A percentile compares a stretch with the other conserved stretches of the same genome.
Conservation (phyloP, 2,329 filamentous ascomycete genomes). For the Tolypocladium endophyticum region DNA sequence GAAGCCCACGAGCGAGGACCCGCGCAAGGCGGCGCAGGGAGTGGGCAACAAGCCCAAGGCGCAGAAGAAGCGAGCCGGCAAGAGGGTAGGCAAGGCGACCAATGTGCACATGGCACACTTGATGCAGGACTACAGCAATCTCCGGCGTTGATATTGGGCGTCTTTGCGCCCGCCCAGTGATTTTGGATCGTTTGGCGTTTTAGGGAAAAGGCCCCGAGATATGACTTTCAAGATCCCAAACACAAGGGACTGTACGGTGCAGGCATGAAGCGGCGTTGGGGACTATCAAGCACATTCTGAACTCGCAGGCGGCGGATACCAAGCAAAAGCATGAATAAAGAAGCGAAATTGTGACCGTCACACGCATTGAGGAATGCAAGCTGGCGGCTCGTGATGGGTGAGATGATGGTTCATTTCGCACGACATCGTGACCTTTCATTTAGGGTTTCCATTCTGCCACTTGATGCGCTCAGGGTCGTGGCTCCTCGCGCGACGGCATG, state of each 20-base stretch:
- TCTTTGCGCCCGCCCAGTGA: background rate
- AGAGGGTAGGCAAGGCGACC: conserved; percentile 68
- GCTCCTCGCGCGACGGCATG: background rate
- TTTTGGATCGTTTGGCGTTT: background rate
- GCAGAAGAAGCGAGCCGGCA: conserved; percentile 56
- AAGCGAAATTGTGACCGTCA: background rate
- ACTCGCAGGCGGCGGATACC: background rate
- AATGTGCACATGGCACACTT: conserved; percentile 81
- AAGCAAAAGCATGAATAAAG: background rate
- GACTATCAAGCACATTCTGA: background rate
- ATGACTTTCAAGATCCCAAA: background rate
- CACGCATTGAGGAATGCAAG: background rate
- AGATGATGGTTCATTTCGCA: background rate
- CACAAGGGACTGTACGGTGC: background rate
- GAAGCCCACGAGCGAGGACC: conserved; percentile 76
- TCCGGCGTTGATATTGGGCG: conserved; percentile 24
- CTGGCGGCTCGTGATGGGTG: background rate
- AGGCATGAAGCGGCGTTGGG: background rate
- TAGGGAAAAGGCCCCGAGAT: background rate
- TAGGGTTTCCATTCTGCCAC: background rate
- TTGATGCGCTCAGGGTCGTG: background rate
- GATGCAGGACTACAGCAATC: conserved; percentile 58
- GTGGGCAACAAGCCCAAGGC: conserved; percentile 54
- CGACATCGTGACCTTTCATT: background rate
- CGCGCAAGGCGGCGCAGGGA: conserved; percentile 32